phyloP scores from a whole-genome alignment of 2,329 filamentous ascomycete species.

The Atkinsonella texensis region DNA sequence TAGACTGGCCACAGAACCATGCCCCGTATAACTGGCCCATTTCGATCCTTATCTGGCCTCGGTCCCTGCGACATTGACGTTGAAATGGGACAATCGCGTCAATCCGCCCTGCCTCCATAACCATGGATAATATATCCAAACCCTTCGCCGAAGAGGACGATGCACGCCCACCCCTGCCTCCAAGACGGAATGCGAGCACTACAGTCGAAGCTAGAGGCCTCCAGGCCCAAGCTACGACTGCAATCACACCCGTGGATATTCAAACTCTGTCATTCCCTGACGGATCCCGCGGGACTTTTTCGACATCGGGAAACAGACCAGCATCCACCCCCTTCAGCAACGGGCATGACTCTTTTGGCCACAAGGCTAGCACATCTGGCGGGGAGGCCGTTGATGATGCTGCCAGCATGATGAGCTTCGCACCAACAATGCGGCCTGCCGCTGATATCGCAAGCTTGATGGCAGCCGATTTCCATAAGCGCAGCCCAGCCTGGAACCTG shows the following conservation, averaged over 20 bases:
- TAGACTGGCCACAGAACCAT: neutral
- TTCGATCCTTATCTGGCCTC: neutral
- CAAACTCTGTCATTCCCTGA: slow-evolving; percentile 65
- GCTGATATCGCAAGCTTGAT: slow-evolving; percentile 76
- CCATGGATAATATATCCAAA: slow-evolving; percentile 18
- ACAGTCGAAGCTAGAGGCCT: slow-evolving; percentile 27
- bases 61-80: slow-evolving; percentile 1
- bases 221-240: slow-evolving; percentile 66
- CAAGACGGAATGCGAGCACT: slow-evolving; percentile 29
- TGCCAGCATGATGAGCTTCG: slow-evolving; percentile 54
- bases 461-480: slow-evolving; percentile 54
- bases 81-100: slow-evolving; percentile 17
- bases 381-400: slow-evolving; percentile 45
- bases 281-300: slow-evolving; percentile 53
- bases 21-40: neutral
- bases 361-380: slow-evolving; percentile 17
- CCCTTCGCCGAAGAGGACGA: slow-evolving; percentile 24
- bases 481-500: slow-evolving; percentile 57
- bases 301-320: slow-evolving; percentile 24
- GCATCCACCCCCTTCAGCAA: slow-evolving; percentile 27
- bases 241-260: slow-evolving; percentile 69
- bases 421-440: slow-evolving; percentile 47
- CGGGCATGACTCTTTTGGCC: slow-evolving; percentile 27
- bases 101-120: slow-evolving; percentile 8
- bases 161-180: slow-evolving; percentile 43